phyloP scores from a whole-genome alignment of 2,329 filamentous ascomycete species.

The Colletotrichum australisinense region DNA sequence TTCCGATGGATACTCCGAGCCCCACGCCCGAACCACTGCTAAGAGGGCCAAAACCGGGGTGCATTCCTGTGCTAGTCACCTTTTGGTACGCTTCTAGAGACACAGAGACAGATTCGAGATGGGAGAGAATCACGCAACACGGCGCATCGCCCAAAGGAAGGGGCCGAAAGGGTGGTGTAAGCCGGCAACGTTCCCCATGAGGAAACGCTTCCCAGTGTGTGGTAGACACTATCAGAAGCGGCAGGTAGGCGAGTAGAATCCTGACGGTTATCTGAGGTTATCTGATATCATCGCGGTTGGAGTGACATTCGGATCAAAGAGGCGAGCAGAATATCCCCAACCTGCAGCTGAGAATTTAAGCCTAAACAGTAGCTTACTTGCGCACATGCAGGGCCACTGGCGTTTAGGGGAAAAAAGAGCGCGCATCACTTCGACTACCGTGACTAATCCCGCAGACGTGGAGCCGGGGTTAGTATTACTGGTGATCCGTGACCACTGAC shows the following conservation, averaged over 20 bases:
- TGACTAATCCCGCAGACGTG: not conserved
- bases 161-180: not conserved
- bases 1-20: not conserved
- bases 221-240: not conserved
- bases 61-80: not conserved
- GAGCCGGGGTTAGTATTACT: not conserved
- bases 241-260: constrained; percentile 2
- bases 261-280: not conserved
- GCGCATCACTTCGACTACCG: not conserved
- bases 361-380: constrained; percentile 4
- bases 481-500: too few species aligned
- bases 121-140: not conserved
- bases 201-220: constrained; percentile 12
- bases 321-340: not conserved
- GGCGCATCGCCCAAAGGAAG: not conserved
- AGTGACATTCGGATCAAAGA: not conserved
- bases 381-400: not conserved
- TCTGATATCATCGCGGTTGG: constrained; percentile 5
- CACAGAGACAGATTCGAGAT: not conserved
- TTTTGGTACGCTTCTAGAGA: not conserved
- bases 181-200: not conserved
- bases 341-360: not conserved
- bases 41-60: constrained; percentile 5
- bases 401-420: not conserved
- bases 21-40: constrained; percentile 2